These are phyloP conservation scores for Heimioporus retisporus DNA, from an alignment of 1,284 basidiomycete species.

Conservation along the genomic window DNA sequence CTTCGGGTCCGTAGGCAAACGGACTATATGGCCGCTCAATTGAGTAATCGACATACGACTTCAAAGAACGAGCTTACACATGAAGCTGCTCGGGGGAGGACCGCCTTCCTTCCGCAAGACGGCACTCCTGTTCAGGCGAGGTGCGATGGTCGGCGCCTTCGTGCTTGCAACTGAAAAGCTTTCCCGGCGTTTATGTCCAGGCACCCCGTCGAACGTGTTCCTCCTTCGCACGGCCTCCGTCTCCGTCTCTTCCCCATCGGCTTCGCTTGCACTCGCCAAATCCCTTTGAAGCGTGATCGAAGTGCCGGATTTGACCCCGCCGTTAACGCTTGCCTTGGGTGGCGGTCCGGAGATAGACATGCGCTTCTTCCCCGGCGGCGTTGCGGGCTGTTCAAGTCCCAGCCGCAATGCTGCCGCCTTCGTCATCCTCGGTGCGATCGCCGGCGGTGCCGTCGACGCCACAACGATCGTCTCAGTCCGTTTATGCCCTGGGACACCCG, in stretches of 20 bases:
- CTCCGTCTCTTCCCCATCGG: slow-evolving; percentile 45
- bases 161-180: slow-evolving; percentile 75
- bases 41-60: slow-evolving; percentile 6
- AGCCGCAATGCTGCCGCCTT: slow-evolving; percentile 76
- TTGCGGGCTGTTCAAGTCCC: slow-evolving; percentile 54
- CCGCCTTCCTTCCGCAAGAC: slow-evolving; percentile 62
- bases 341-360: slow-evolving; percentile 28
- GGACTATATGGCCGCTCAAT: slow-evolving; percentile 47
- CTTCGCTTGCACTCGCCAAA: slow-evolving; percentile 35
- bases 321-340: slow-evolving; percentile 20
- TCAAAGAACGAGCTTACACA: slow-evolving; percentile 56
- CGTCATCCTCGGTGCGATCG: slow-evolving; percentile 78
- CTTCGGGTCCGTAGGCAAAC: slow-evolving; percentile 51
- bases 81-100: slow-evolving; percentile 70
- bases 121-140: slow-evolving; percentile 77
- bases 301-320: slow-evolving; percentile 3
- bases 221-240: slow-evolving; percentile 39
- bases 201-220: slow-evolving; percentile 77
- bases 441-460: slow-evolving; percentile 79
- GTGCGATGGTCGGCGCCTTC: slow-evolving; percentile 67
- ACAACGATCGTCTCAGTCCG: slow-evolving; percentile 72
- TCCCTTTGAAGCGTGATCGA: slow-evolving; percentile 19
- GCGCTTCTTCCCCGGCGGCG: slow-evolving; percentile 46
- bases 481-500: slow-evolving; percentile 83
- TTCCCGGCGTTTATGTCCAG: slow-evolving; percentile 84